Evolutionary conservation across 176 grass and related monocot genomes (phyloP), one percentile per base, ranked within the genome.

Genomic region (Eragrostis curvula): DNA sequence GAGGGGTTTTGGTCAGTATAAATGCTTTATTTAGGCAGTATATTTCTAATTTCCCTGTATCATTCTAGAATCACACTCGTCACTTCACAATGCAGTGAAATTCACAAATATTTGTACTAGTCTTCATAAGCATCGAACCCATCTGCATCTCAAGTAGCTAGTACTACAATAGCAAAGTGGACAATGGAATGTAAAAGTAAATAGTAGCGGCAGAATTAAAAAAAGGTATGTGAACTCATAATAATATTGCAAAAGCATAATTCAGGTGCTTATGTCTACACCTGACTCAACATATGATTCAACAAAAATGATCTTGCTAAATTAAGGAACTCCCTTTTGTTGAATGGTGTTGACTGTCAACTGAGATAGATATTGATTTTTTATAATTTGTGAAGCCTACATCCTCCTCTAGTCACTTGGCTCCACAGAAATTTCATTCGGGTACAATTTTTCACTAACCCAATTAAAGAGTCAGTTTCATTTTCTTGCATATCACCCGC

Each of bases 401-500:
- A 9, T 49, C 29, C 59, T 8, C 0, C 59, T 83, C 28, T 12
- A 74, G 17, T 44, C 69, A 51, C 56, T 11, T 88, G 29, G n/a
- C 17, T 58, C 43, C 1, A 6, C 28, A 73, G 1, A 73, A 36
- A 36, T 39, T 80, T 69, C 24, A 61, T 20, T 24, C 43, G 44
- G 7, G 17, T 25, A 45, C 42, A 8, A 69, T 59, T 68, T 62
- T 18, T 43, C 43, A 85, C 69, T 60, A 78, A 56, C 48, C 16
- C 49, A 80, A 70, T 45, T 12, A 75, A 53, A 8, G 73, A 78
- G 66, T 39, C 49, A n/a, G n/a, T n/a, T n/a, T n/a, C n/a, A 64
- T 65, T 52, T 21, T 7, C n/a, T 28, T 71, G 28, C 9, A 9
- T 71, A 21, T 12, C 7, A 43, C 48, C 49, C 20, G 39, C 44